Percentiles rank a stretch among this genome's conserved stretches.
Evolutionary conservation across 2,329 filamentous ascomycete species (phyloP).

Genomic region (Didymella pomorum): DNA sequence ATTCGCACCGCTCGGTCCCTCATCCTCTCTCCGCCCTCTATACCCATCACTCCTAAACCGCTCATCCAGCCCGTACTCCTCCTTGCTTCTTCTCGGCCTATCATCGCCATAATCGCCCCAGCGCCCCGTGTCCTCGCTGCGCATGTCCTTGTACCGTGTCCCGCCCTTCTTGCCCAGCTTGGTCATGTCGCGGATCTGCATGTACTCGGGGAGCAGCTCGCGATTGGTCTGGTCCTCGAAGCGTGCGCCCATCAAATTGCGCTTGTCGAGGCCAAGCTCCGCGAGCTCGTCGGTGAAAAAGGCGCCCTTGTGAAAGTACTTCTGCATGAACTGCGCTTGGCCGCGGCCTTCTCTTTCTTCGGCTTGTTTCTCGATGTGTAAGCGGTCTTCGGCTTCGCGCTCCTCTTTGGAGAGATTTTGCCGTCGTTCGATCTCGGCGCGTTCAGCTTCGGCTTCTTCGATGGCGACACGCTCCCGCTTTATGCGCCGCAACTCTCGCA

Average conservation of each 20-base stretch:
- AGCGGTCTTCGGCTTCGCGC: conserved; percentile 83
- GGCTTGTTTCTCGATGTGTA: conserved; percentile 77
- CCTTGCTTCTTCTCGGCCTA: conserved; percentile 50
- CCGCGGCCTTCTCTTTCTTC: conserved; percentile 77
- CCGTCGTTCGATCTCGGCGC: conserved; percentile 87
- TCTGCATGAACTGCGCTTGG: conserved; percentile 90
- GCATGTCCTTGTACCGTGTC: conserved; percentile 88
- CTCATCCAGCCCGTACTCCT: conserved; percentile 65
- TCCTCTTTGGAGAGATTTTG: conserved; percentile 88
- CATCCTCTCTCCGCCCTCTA: conserved; percentile 38
- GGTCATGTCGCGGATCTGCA: conserved; percentile 93
- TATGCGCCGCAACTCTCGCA: conserved; percentile 87
- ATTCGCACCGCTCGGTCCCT: conserved; percentile 72
- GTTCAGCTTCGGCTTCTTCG: conserved; percentile 82
- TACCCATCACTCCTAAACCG: conserved; percentile 72
- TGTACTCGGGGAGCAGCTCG: conserved; percentile 84
- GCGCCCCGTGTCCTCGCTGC: conserved; percentile 85
- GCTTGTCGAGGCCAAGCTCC: conserved; percentile 75
- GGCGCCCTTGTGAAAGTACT: conserved; percentile 95
- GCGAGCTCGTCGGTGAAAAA: conserved; percentile 88
- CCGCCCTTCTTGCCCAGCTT: conserved; percentile 91
- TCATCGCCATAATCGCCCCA: conserved; percentile 74
- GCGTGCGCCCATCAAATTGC: conserved; percentile 84
- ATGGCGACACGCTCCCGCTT: conserved; percentile 87
- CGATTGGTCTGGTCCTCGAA: conserved; percentile 88